phyloP scores from a whole-genome alignment of 352 stramenopile genomes.

The Elongisporangium anandrum region DNA sequence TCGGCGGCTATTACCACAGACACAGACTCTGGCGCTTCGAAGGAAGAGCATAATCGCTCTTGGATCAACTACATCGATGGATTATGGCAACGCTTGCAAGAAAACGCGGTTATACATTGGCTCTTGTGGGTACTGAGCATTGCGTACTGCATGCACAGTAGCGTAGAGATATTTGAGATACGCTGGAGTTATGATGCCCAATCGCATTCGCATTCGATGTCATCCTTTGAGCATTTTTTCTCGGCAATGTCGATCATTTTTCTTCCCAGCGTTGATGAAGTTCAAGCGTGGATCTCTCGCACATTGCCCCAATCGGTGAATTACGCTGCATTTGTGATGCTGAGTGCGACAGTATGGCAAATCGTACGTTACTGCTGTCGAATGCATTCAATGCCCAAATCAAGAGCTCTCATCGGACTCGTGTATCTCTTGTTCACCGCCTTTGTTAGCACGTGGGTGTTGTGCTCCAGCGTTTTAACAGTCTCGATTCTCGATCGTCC shows the following conservation, averaged over 20 bases:
- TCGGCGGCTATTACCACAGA: neutral
- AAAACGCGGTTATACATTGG: constrained; percentile 1
- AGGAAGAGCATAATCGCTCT: neutral
- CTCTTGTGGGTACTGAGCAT: constrained; percentile 7
- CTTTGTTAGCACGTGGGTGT: constrained; percentile 22
- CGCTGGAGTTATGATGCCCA: neutral
- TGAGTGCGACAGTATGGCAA: constrained; percentile 24
- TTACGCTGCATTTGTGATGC: constrained; percentile 10
- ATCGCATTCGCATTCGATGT: neutral
- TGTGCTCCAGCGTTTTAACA: constrained; percentile 33
- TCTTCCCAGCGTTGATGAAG: constrained; percentile 27
- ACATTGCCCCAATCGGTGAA: constrained; percentile 23
- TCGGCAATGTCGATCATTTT: constrained; percentile 17
- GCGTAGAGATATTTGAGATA: constrained; percentile 19
- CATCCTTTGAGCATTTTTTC: neutral
- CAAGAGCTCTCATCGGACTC: constrained; percentile 5
- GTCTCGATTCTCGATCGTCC: constrained; percentile 34
- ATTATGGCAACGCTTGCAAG: constrained; percentile 12
- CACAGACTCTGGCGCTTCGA: neutral
- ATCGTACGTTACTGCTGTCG: constrained; percentile 7
- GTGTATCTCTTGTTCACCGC: constrained; percentile 25
- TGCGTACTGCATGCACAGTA: constrained; percentile 24
- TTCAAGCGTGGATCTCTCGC: constrained; percentile 32
- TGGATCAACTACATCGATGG: neutral
- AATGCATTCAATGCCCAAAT: neutral